Base-by-base conservation (phyloP, 192 early-diverging fungal species). In the Podila minutissima region DNA sequence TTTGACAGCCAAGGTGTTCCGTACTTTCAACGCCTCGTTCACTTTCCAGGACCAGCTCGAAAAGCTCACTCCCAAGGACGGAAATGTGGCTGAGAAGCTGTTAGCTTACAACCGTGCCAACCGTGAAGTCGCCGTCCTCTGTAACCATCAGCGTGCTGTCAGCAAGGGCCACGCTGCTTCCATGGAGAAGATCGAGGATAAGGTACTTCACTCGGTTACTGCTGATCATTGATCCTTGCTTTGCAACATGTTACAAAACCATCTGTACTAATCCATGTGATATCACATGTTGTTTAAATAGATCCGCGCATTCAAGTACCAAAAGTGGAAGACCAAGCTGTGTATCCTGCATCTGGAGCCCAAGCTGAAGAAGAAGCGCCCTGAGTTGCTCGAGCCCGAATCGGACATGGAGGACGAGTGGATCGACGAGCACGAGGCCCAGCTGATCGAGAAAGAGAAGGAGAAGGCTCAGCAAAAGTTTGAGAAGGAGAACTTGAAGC, bases 1-100 rank as follows among this genome's bases (percentile, higher is more conserved):
- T 7, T 83, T 99, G 60, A 96, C 95, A 7, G 98, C 97, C 59
- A 99, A 99, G 83, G 98, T 99, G 19, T 99, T 99, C 86, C 97
- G 98, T 95, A 99, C 98, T 28, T 98, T 91, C 84, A 99, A 99
- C 74, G 98, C 98, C 9, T 98, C 96, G 19, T 86, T 88, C 69
- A 96, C 95, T 4, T 97, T 98, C 88, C 95, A 98, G 85, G 86
- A 94, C 60, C 91, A 99, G 83, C 86, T 99, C 29, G 64, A 90
- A 15, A 82, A 83, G 59, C 77, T 86, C 69, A 97, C 95, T 17
- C 91, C 91, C 2, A 65, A 55, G 8, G 82, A 91, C 15, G 94
- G 92, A 22, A 89, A 92, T 0, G 67, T 94, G 19, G 85, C 87
- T 2, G 97, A 99, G 65, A 98, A 98, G 84, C 72, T 98, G 3